Evolutionary conservation across 352 stramenopile species (phyloP).

Genomic region (Globisporangium acanthophoron): DNA sequence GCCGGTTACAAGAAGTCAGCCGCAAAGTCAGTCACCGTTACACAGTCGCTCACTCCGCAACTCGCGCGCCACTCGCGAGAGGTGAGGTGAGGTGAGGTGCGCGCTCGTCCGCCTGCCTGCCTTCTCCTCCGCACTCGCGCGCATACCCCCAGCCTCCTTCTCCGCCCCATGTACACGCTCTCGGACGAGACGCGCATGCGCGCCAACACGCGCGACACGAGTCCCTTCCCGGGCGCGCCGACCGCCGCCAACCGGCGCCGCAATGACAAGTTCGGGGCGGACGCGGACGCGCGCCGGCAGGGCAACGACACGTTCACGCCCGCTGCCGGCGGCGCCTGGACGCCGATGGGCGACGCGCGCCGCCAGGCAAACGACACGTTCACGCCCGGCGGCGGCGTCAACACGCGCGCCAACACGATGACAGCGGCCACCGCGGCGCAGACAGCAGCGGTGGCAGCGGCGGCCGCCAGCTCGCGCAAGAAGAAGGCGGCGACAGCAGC

Average conservation of each 20-base stretch:
- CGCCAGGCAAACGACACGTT: constrained; percentile 11
- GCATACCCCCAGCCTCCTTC: too few species aligned
- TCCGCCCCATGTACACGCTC: constrained; percentile 9
- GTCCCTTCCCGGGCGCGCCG: constrained; percentile 2
- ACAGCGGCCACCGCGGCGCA: not conserved
- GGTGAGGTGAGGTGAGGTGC: too few species aligned
- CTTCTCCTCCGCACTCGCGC: too few species aligned
- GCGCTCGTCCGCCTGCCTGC: too few species aligned
- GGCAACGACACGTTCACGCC: constrained; percentile 13
- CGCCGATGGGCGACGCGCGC: not conserved
- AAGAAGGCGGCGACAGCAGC: constrained; percentile 1
- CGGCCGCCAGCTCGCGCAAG: constrained; percentile 1
- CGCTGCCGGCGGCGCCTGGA: not conserved
- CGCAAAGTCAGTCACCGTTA: too few species aligned
- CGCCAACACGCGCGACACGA: constrained; percentile 12
- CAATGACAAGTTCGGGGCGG: not conserved
- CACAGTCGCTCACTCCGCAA: too few species aligned
- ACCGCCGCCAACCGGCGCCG: not conserved
- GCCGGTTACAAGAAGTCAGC: too few species aligned
- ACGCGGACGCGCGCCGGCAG: constrained; percentile 1
- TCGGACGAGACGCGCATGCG: constrained; percentile 9
- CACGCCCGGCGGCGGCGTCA: not conserved
- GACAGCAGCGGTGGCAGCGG: not conserved
- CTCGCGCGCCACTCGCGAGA: not conserved
- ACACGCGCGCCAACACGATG: constrained; percentile 1